Conservation (phyloP, 768 basidiomycete genomes). For the Pseudohyphozyma bogoriensis region DNA sequence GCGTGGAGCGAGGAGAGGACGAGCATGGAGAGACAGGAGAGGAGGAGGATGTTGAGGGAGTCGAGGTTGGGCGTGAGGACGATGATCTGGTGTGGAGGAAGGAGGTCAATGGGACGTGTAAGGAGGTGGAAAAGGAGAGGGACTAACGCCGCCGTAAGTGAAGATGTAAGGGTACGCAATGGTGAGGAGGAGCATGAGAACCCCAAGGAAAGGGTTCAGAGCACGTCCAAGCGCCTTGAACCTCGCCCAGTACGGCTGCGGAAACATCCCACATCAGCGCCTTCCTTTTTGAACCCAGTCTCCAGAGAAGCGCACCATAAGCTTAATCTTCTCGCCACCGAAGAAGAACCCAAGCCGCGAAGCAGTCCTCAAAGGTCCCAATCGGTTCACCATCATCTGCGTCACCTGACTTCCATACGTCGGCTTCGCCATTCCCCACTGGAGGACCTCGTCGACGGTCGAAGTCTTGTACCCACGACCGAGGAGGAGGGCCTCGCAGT, state of each 20-base stretch:
- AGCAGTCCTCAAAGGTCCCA: slow-evolving; percentile 25
- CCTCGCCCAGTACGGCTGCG: slow-evolving; percentile 17
- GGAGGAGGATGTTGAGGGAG: slow-evolving; percentile 19
- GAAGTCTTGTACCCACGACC: slow-evolving; percentile 28
- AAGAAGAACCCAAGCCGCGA: slow-evolving; percentile 19
- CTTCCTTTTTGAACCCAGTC: neutral
- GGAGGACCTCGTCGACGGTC: slow-evolving; percentile 29
- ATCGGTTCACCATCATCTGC: slow-evolving; percentile 26
- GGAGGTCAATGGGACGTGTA: neutral
- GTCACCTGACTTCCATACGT: slow-evolving; percentile 19
- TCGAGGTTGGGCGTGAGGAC: slow-evolving; percentile 20
- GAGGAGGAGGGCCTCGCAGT: slow-evolving; percentile 26
- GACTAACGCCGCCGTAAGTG: slow-evolving; percentile 24
- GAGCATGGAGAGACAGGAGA: slow-evolving; percentile 24
- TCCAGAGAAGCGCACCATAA: neutral
- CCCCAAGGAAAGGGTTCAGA: slow-evolving; percentile 14
- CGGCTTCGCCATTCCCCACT: slow-evolving; percentile 28
- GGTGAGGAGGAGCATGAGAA: slow-evolving; percentile 14
- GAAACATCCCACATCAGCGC: too few species aligned
- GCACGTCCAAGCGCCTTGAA: slow-evolving; percentile 15
- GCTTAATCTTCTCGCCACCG: neutral
- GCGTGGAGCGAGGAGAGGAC: slow-evolving; percentile 18
- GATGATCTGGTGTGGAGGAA: slow-evolving; percentile 14
- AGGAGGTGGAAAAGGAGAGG: neutral
- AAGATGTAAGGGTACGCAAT: slow-evolving; percentile 28